Percentiles rank a stretch among this genome's conserved stretches.
These are phyloP conservation scores for Rhodotorula taiwanensis DNA, from an alignment of 768 basidiomycete species.

Conservation along the genomic window DNA sequence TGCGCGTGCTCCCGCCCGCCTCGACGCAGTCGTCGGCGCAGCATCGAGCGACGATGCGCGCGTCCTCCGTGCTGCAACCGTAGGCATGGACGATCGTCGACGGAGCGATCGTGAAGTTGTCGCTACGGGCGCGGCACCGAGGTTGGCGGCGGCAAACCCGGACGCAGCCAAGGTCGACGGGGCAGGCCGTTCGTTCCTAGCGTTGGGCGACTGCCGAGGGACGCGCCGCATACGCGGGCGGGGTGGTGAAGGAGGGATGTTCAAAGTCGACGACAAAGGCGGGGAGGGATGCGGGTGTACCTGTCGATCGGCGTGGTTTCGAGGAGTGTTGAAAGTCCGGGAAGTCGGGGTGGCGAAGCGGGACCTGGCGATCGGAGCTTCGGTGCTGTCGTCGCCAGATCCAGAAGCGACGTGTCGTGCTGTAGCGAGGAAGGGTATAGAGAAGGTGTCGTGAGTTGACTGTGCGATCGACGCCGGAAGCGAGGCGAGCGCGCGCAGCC, in stretches of 20 bases:
- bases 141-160: background rate
- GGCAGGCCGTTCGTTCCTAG: slow-evolving; percentile 16
- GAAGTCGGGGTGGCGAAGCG: slow-evolving; percentile 8
- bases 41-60: slow-evolving; percentile 13
- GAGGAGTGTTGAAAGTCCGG: background rate
- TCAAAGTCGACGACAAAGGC: background rate
- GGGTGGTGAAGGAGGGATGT: background rate
- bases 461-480: no score
- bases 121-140: background rate
- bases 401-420: no score
- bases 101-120: background rate
- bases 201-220: slow-evolving; percentile 4
- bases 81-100: slow-evolving; percentile 8
- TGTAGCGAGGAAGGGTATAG: no score
- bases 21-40: background rate
- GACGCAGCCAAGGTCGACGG: slow-evolving; percentile 15
- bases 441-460: no score
- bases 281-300: background rate
- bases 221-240: slow-evolving; percentile 13
- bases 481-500: no score
- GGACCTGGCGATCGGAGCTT: no score
- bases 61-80: background rate
- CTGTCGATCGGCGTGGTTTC: background rate
- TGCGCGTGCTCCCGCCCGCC: background rate
- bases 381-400: no score